Conservation (phyloP, 345 rosid species). For the Jatropha curcas region DNA sequence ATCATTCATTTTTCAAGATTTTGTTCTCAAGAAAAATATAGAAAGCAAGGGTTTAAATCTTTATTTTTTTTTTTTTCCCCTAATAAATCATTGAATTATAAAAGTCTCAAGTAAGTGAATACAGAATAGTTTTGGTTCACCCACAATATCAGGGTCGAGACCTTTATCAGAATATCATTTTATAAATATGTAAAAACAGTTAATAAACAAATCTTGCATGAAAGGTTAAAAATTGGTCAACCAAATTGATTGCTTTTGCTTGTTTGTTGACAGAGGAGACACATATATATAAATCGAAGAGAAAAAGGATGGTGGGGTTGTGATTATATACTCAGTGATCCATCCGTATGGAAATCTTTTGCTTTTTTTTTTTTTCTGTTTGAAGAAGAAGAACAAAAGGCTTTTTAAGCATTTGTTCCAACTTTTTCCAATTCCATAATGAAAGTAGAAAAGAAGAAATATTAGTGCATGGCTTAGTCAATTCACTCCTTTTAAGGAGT, state of each 20-base stretch:
- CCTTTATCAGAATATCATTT: background rate
- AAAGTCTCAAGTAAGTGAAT: too few species aligned
- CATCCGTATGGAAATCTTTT: slow-evolving; percentile 28
- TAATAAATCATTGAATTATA: too few species aligned
- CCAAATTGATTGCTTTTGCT: background rate
- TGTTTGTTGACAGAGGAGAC: background rate
- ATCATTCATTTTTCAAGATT: too few species aligned
- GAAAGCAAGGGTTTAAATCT: too few species aligned
- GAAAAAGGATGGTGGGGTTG: slow-evolving; percentile 16
- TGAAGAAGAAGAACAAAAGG: slow-evolving; percentile 4
- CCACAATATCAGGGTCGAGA: too few species aligned
- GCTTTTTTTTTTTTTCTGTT: slow-evolving; percentile 2
- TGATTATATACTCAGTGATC: slow-evolving; percentile 39
- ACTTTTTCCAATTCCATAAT: slow-evolving; percentile 24
- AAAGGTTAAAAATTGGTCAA: slow-evolving; percentile 6
- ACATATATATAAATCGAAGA: background rate
- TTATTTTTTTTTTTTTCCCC: too few species aligned
- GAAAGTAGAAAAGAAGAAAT: background rate
- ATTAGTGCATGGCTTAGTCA: slow-evolving; percentile 34
- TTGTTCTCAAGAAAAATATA: too few species aligned
- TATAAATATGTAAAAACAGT: background rate
- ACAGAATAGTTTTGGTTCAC: too few species aligned
- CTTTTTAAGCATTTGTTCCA: slow-evolving; percentile 5
- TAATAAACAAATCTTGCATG: background rate
- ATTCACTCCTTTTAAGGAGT: slow-evolving; percentile 55